phyloP scores from a whole-genome alignment of 1,284 basidiomycete genomes.

The Pseudozyma hubeiensis region DNA sequence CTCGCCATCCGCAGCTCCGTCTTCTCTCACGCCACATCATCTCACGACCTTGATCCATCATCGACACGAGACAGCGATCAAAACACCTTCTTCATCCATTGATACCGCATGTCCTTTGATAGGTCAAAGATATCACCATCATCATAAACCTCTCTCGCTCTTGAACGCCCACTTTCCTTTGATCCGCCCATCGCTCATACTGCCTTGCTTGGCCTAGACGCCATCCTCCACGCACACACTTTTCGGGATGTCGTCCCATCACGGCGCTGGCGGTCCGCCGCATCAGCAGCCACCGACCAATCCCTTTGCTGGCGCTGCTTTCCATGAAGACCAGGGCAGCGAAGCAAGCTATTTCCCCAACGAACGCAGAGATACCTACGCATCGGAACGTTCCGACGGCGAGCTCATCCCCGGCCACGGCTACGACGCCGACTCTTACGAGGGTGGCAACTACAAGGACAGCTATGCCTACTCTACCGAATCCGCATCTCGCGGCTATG shows the following conservation, averaged over 20 bases:
- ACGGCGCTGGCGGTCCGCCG: slow-evolving; percentile 47
- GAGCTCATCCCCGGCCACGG: slow-evolving; percentile 60
- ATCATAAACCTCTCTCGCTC: background rate
- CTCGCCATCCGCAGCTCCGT: background rate
- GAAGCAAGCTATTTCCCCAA: slow-evolving; percentile 58
- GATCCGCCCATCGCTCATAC: background rate
- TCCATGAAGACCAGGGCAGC: slow-evolving; percentile 56
- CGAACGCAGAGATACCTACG: slow-evolving; percentile 61
- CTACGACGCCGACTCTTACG: slow-evolving; percentile 63
- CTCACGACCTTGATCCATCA: slow-evolving; percentile 9
- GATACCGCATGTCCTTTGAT: slow-evolving; percentile 21
- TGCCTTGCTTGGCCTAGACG: slow-evolving; percentile 4
- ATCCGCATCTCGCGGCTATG: slow-evolving; percentile 52
- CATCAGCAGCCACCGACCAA: slow-evolving; percentile 48
- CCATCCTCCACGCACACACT: slow-evolving; percentile 4
- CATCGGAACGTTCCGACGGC: slow-evolving; percentile 61
- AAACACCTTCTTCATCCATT: background rate
- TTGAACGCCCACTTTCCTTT: background rate
- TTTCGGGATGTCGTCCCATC: slow-evolving; percentile 46
- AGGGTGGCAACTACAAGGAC: slow-evolving; percentile 57
- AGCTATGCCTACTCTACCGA: slow-evolving; percentile 54
- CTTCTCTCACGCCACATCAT: background rate
- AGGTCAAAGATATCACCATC: slow-evolving; percentile 2
- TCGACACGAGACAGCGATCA: background rate
- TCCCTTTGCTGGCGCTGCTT: slow-evolving; percentile 58